Evolutionary conservation across 176 grass and related monocot genomes (phyloP).

Genomic region (Oryza australiensis): DNA sequence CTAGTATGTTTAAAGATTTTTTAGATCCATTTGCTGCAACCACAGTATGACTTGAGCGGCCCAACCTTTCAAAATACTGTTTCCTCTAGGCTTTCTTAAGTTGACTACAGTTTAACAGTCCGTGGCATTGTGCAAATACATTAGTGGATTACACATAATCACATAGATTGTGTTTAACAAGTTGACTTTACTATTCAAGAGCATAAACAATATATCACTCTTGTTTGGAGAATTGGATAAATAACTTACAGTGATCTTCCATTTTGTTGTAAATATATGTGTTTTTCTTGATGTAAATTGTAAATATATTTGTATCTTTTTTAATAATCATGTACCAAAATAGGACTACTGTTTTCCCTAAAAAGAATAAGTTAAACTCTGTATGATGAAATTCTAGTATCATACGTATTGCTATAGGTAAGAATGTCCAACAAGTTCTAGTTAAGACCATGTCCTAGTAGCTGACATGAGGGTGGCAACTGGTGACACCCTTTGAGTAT

Average conservation of each 20-base stretch:
- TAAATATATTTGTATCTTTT: not conserved
- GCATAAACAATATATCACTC: not conserved
- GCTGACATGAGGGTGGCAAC: not conserved
- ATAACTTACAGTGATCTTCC: not conserved
- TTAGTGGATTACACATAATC: not conserved
- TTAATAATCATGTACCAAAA: not conserved
- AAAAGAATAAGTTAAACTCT: not conserved
- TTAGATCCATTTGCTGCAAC: not conserved
- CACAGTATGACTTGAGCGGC: not conserved
- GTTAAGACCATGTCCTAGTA: not conserved
- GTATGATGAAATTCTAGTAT: not conserved
- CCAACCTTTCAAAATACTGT: not conserved
- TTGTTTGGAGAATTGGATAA: not conserved
- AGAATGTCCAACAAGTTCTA: not conserved
- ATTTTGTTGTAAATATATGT: not conserved
- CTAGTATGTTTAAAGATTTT: not conserved
- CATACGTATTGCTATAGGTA: not conserved
- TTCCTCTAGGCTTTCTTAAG: not conserved
- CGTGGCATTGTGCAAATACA: not conserved
- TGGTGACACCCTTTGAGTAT: not conserved
- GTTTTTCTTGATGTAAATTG: no score
- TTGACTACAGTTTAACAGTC: not conserved
- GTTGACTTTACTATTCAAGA: not conserved
- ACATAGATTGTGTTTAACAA: slow-evolving; percentile 1
- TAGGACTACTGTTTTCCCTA: not conserved